These are phyloP conservation scores for Calonectria henricotiae DNA, from an alignment of 2,329 filamentous ascomycete species.

Conservation along the genomic window DNA sequence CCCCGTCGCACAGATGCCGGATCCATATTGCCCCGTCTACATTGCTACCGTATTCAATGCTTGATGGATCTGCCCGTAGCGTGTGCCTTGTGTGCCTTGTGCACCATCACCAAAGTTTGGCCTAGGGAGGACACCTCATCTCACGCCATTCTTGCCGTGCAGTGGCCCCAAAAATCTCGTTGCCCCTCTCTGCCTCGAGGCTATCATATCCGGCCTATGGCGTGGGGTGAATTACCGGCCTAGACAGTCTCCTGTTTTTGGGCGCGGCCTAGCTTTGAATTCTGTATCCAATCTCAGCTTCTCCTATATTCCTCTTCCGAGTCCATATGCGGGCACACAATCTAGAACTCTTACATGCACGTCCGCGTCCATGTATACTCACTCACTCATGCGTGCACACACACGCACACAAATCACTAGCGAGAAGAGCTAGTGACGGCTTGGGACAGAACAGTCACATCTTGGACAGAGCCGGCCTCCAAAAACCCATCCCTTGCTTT, in stretches of 20 bases:
- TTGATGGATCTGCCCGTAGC: constrained; percentile 40
- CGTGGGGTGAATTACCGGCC: constrained; percentile 13
- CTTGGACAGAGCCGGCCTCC: constrained; percentile 2
- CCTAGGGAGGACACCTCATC: constrained; percentile 32
- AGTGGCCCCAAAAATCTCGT: constrained; percentile 5
- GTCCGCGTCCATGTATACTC: constrained; percentile 11
- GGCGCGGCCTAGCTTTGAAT: neutral
- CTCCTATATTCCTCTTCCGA: constrained; percentile 12
- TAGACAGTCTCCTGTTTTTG: constrained; percentile 18
- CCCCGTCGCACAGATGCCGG: constrained; percentile 25
- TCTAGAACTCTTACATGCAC: constrained; percentile 4
- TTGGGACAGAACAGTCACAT: neutral
- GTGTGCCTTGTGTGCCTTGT: constrained; percentile 18
- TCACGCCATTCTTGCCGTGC: constrained; percentile 38
- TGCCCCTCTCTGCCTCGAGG: constrained; percentile 16
- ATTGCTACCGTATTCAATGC: constrained; percentile 24
- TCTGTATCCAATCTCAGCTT: constrained; percentile 19
- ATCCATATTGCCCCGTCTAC: constrained; percentile 23
- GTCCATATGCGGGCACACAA: constrained; percentile 14
- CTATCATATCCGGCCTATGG: constrained; percentile 12
- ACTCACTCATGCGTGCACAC: neutral
- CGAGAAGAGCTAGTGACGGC: neutral
- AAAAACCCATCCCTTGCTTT: constrained; percentile 16
- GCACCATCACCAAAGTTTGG: constrained; percentile 18
- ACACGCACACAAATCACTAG: neutral